Conservation (phyloP, 495 filamentous ascomycete genomes). For the Baudoinia panamericana region DNA sequence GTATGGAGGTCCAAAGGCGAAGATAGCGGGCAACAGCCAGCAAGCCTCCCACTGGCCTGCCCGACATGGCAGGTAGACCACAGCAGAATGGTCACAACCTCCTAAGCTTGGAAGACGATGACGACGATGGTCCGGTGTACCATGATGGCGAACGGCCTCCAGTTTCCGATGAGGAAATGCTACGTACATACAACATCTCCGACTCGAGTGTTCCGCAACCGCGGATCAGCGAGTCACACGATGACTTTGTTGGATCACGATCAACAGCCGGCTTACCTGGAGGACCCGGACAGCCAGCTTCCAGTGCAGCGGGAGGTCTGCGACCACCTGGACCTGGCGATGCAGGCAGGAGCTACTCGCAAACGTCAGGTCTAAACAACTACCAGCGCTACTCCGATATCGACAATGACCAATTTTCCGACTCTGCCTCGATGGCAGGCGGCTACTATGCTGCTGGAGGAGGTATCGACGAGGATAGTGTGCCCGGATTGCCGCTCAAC, state of each 20-base stretch:
- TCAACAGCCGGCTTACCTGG: conserved; percentile 38
- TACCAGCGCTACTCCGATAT: conserved; percentile 84
- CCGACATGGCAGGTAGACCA: conserved; percentile 59
- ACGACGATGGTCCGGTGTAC: conserved; percentile 55
- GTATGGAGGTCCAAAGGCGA: not conserved
- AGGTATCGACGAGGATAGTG: conserved; percentile 47
- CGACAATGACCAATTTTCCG: conserved; percentile 45
- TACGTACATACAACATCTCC: conserved; percentile 54
- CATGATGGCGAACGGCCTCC: conserved; percentile 56
- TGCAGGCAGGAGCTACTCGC: conserved; percentile 53
- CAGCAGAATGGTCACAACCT: conserved; percentile 45
- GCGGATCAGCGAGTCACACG: conserved; percentile 83
- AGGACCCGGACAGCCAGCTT: conserved; percentile 33
- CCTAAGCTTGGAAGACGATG: conserved; percentile 62
- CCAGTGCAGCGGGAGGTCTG: conserved; percentile 4
- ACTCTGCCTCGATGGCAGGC: conserved; percentile 18
- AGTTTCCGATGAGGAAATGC: conserved; percentile 62
- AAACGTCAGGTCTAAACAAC: conserved; percentile 70
- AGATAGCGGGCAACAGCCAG: not conserved
- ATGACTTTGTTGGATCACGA: conserved; percentile 68
- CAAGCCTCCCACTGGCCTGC: not conserved
- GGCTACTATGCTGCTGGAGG: conserved; percentile 46
- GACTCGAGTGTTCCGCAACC: conserved; percentile 47
- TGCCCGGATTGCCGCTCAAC: conserved; percentile 32
- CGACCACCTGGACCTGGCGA: conserved; percentile 25